phyloP scores from a whole-genome alignment of 1,284 basidiomycete species.

The Apiotrichum sp. region DNA sequence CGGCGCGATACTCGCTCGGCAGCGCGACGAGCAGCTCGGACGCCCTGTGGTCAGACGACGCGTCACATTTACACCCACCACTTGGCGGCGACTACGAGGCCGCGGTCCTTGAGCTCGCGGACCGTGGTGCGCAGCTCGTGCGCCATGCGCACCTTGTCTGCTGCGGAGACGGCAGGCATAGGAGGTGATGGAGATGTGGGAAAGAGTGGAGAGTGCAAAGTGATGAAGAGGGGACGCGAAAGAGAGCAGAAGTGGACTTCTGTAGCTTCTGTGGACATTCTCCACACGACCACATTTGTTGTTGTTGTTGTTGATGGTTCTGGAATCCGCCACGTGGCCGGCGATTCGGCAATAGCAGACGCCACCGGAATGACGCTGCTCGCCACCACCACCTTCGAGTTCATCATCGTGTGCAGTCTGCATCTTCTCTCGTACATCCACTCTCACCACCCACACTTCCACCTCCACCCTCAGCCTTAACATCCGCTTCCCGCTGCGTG shows the following conservation, averaged over 20 bases:
- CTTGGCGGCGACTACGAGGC: constrained; percentile 43
- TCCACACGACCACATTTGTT: background rate
- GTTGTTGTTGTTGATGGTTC: constrained; percentile 1
- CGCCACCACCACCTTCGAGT: too few relatives aligned
- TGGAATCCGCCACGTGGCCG: background rate
- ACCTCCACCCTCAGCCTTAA: background rate
- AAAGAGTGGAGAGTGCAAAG: background rate
- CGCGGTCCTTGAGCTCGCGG: constrained; percentile 43
- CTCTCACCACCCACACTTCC: background rate
- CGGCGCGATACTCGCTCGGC: constrained; percentile 31
- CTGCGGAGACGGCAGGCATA: constrained; percentile 6
- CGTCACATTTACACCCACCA: constrained; percentile 28
- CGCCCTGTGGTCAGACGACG: constrained; percentile 30
- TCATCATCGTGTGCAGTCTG: too few relatives aligned
- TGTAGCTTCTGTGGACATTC: too few relatives aligned
- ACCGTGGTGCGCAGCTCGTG: constrained; percentile 40
- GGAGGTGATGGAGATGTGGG: background rate
- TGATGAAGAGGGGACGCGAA: background rate
- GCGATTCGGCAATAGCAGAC: too few relatives aligned
- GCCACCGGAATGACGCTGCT: background rate
- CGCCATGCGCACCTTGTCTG: constrained; percentile 35
- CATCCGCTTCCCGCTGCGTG: background rate
- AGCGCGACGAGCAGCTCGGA: constrained; percentile 43
- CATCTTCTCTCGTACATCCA: background rate
- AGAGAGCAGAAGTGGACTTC: background rate